Evolutionary conservation across 2,329 filamentous ascomycete species (phyloP).

Genomic region (Neobulgaria alba): DNA sequence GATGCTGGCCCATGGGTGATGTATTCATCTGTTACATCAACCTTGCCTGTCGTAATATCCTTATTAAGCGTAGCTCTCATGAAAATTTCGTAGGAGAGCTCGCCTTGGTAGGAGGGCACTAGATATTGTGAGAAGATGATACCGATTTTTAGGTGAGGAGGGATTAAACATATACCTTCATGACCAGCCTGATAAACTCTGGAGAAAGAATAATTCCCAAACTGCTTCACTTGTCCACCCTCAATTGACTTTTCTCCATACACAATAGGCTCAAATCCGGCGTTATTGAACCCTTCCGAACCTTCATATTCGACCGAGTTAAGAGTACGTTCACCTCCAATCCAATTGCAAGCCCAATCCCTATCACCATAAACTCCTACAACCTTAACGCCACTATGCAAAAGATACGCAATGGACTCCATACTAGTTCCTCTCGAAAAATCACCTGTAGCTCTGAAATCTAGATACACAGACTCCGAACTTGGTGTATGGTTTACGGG

Average conservation of each 20-base stretch:
- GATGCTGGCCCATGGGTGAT: slow-evolving; percentile 29
- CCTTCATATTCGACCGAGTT: slow-evolving; percentile 37
- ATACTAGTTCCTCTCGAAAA: slow-evolving; percentile 52
- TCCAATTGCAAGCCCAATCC: slow-evolving; percentile 48
- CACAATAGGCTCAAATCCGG: slow-evolving; percentile 62
- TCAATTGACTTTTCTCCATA: slow-evolving; percentile 56
- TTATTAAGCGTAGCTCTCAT: slow-evolving; percentile 37
- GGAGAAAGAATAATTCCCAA: slow-evolving; percentile 60
- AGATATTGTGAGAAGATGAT: slow-evolving; percentile 25
- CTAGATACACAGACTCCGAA: slow-evolving; percentile 34
- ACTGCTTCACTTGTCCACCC: slow-evolving; percentile 64
- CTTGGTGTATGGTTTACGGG: slow-evolving; percentile 46
- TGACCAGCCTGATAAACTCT: slow-evolving; percentile 57
- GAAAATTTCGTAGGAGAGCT: slow-evolving; percentile 42
- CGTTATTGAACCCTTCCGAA: slow-evolving; percentile 43
- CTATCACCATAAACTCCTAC: slow-evolving; percentile 59
- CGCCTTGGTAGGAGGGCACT: slow-evolving; percentile 42
- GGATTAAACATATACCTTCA: slow-evolving; percentile 31
- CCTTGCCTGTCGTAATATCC: slow-evolving; percentile 43
- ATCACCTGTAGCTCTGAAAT: slow-evolving; percentile 43
- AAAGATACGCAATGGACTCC: slow-evolving; percentile 46
- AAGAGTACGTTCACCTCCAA: slow-evolving; percentile 49
- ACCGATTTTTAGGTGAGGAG: slow-evolving; percentile 15
- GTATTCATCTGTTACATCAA: slow-evolving; percentile 30
- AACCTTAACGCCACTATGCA: slow-evolving; percentile 54